Percentiles rank a stretch among this genome's conserved stretches.
Conservation (phyloP, 2,329 filamentous ascomycete genomes). For the Penicillium sp. region DNA sequence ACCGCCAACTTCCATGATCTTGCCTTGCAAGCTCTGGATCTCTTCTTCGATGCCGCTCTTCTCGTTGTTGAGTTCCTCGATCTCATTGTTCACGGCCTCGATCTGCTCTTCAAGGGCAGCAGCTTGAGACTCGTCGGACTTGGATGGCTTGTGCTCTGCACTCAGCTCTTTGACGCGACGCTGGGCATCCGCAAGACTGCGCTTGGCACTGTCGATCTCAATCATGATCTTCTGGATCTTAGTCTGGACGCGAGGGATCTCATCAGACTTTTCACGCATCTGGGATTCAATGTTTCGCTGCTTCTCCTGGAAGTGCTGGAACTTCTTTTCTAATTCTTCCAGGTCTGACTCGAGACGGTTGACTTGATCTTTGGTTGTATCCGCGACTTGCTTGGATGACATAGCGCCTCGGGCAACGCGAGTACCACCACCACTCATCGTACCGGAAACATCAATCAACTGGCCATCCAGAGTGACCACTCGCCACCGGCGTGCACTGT, state of each 20-base stretch:
- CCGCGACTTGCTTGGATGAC: constrained; percentile 92
- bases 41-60: constrained; percentile 90
- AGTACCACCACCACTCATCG: constrained; percentile 95
- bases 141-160: constrained; percentile 78
- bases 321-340: constrained; percentile 80
- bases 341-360: constrained; percentile 83
- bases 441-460: constrained; percentile 96
- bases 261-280: constrained; percentile 72
- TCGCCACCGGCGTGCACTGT: constrained; percentile 90
- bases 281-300: constrained; percentile 77
- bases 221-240: constrained; percentile 88
- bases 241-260: constrained; percentile 84
- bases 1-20: constrained; percentile 97
- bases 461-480: constrained; percentile 95
- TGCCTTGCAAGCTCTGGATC: constrained; percentile 90
- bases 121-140: constrained; percentile 76
- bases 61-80: constrained; percentile 78
- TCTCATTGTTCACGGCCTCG: constrained; percentile 72
- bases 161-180: constrained; percentile 83
- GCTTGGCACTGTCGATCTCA: constrained; percentile 83
- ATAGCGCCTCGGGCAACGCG: constrained; percentile 90
- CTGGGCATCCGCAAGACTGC: constrained; percentile 81
- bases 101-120: constrained; percentile 78
- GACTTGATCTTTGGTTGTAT: constrained; percentile 87
- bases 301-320: constrained; percentile 81